Conservation (phyloP, 2,329 filamentous ascomycete genomes). For the Trichothecium roseum region DNA sequence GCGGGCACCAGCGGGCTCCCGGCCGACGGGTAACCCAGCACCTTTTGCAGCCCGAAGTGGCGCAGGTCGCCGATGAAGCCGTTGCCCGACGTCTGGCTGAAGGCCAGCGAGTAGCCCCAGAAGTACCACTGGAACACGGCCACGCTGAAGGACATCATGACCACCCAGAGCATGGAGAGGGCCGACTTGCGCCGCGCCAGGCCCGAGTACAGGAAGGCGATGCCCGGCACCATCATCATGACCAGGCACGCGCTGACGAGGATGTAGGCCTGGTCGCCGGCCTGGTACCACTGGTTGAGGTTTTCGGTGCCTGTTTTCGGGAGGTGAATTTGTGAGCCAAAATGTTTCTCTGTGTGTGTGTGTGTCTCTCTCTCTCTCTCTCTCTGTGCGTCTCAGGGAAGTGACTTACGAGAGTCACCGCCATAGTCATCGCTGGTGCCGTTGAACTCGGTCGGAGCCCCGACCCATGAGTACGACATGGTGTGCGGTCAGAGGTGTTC, state of each 20-base stretch:
- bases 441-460: slow-evolving; percentile 50
- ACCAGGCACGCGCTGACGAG: slow-evolving; percentile 86
- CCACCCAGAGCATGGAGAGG: slow-evolving; percentile 92
- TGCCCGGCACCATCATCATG: slow-evolving; percentile 90
- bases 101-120: slow-evolving; percentile 95
- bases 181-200: slow-evolving; percentile 96
- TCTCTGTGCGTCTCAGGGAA: background rate
- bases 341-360: background rate
- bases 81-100: slow-evolving; percentile 71
- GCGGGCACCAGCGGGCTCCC: slow-evolving; percentile 83
- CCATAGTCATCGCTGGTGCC: slow-evolving; percentile 54
- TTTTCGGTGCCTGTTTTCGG: slow-evolving; percentile 77
- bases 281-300: slow-evolving; percentile 89
- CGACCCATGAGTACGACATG: slow-evolving; percentile 53
- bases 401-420: slow-evolving; percentile 64
- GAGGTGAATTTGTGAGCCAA: slow-evolving; percentile 1
- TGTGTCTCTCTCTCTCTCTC: background rate
- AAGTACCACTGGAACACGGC: slow-evolving; percentile 99
- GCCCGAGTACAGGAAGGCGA: slow-evolving; percentile 95
- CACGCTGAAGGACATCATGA: slow-evolving; percentile 86
- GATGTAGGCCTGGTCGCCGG: slow-evolving; percentile 92
- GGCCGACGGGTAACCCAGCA: slow-evolving; percentile 72
- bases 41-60: slow-evolving; percentile 82
- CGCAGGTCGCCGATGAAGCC: slow-evolving; percentile 85
- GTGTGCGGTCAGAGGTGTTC: too few relatives aligned